Percentiles rank a stretch among this genome's conserved stretches.
These are phyloP conservation scores for Talaromyces marneffei DNA, from an alignment of 2,329 filamentous ascomycete species.

Conservation along the genomic window DNA sequence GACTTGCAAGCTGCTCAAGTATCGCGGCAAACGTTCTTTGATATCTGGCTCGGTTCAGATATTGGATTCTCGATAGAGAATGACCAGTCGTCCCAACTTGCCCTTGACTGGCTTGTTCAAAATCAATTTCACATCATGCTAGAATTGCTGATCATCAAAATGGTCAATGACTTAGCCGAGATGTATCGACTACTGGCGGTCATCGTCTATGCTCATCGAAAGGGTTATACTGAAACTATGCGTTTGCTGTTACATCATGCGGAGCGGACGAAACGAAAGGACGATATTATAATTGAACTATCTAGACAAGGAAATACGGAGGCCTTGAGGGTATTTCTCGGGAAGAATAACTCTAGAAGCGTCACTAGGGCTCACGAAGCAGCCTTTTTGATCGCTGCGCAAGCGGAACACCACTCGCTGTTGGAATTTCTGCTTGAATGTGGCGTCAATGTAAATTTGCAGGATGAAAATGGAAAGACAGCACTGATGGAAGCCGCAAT, in stretches of 20 bases:
- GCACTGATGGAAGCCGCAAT: slow-evolving; percentile 1
- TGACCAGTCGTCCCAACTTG: neutral
- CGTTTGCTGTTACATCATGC: neutral
- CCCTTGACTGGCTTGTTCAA: slow-evolving; percentile 8
- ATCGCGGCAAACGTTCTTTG: neutral
- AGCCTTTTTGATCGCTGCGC: neutral
- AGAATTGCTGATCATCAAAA: slow-evolving; percentile 8
- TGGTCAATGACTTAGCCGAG: neutral
- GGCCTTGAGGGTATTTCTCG: neutral
- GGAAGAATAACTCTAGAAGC: neutral
- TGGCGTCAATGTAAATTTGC: neutral
- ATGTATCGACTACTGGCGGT: neutral
- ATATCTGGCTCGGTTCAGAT: neutral
- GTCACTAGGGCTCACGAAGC: neutral
- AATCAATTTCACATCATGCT: neutral
- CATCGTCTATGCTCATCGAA: neutral
- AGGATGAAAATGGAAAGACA: neutral
- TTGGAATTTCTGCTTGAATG: neutral
- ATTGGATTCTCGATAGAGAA: neutral
- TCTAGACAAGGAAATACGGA: neutral
- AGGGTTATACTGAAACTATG: neutral
- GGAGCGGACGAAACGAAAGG: neutral
- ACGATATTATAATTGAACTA: neutral
- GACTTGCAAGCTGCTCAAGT: neutral
- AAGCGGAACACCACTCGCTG: neutral